Evolutionary conservation across 768 basidiomycete species (phyloP).

Genomic region (Collybiopsis luxurians): DNA sequence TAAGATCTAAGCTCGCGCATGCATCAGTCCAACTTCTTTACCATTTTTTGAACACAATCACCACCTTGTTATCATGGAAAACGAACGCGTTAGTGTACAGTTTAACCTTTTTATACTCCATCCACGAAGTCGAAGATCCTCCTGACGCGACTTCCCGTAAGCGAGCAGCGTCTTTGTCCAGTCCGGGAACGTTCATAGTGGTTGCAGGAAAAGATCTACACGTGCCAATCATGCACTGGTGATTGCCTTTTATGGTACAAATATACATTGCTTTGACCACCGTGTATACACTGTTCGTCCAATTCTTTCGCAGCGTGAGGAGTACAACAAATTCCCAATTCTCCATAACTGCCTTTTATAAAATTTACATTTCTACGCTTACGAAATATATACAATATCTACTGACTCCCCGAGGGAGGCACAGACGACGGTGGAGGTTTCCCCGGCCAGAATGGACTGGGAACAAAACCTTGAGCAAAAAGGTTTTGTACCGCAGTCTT

Average conservation of each 20-base stretch:
- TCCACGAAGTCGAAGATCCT: slow-evolving; percentile 48
- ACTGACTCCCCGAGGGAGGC: no score
- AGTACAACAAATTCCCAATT: no score
- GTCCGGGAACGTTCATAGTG: not conserved
- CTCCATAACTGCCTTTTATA: no score
- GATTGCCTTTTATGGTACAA: no score
- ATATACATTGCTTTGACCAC: no score
- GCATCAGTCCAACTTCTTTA: not conserved
- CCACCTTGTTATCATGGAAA: slow-evolving; percentile 48
- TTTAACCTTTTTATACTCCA: slow-evolving; percentile 35
- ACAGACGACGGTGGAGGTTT: not conserved
- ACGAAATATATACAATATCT: no score
- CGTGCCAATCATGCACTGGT: no score
- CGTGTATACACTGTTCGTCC: no score
- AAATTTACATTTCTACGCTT: no score
- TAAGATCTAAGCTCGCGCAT: slow-evolving; percentile 43
- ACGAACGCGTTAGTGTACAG: slow-evolving; percentile 75
- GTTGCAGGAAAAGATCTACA: no score
- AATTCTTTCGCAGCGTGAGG: no score
- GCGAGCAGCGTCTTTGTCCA: not conserved
- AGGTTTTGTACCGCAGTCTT: slow-evolving; percentile 1
- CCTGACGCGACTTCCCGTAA: slow-evolving; percentile 18
- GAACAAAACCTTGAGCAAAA: not conserved
- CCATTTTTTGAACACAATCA: slow-evolving; percentile 1
- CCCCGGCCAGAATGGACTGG: slow-evolving; percentile 7